A percentile compares a stretch with the other conserved stretches of the same genome.
Conservation (phyloP, 768 basidiomycete species). For the Tremella fuciformis region DNA sequence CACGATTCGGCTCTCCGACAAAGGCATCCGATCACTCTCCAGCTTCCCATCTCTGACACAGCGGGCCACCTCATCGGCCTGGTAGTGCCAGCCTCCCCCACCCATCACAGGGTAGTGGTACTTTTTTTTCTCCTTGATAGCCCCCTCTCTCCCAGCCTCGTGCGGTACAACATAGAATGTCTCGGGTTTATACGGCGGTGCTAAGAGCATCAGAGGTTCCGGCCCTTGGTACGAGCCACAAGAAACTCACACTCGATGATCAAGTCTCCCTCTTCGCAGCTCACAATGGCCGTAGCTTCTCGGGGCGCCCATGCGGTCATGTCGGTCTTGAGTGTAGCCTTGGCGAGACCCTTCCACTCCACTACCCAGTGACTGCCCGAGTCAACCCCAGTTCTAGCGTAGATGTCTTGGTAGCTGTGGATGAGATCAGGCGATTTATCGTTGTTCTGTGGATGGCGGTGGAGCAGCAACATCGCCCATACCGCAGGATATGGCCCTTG, state of each 20-base stretch:
- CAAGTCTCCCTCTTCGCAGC: conserved; percentile 70
- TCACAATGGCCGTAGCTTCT: conserved; percentile 56
- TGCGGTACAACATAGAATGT: conserved; percentile 8
- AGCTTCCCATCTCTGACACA: conserved; percentile 68
- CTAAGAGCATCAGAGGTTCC: too few relatives aligned
- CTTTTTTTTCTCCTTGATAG: conserved; percentile 59
- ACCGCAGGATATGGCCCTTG: too few relatives aligned
- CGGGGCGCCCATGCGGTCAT: conserved; percentile 55
- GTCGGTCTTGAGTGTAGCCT: too few relatives aligned
- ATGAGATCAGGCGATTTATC: too few relatives aligned
- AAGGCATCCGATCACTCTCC: conserved; percentile 70
- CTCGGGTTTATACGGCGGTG: too few relatives aligned
- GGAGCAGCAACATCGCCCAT: too few relatives aligned
- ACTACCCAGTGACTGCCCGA: too few relatives aligned
- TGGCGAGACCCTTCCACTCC: too few relatives aligned
- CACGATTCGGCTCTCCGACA: conserved; percentile 69
- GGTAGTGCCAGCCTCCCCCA: conserved; percentile 73
- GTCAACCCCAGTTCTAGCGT: too few relatives aligned
- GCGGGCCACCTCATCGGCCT: conserved; percentile 79
- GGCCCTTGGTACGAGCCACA: too few relatives aligned
- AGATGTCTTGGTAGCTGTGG: too few relatives aligned
- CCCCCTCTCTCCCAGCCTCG: background rate
- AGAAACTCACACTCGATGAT: conserved; percentile 54
- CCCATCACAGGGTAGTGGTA: conserved; percentile 53
- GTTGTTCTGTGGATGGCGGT: too few relatives aligned